Base-by-base conservation (phyloP, 192 early-diverging fungal genomes). In the Gonapodya prolifera region DNA sequence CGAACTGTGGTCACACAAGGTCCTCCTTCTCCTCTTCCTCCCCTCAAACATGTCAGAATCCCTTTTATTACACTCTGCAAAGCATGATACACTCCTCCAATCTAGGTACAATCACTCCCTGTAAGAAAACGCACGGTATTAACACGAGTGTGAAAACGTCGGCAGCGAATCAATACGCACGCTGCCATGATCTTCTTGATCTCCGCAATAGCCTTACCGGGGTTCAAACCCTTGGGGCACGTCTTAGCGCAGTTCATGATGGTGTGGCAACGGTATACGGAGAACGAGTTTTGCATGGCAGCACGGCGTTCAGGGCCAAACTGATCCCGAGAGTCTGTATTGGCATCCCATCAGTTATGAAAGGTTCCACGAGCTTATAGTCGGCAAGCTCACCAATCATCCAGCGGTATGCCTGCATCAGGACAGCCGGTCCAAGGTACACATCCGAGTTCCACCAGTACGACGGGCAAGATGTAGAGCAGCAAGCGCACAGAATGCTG, bases 371-470 rank as follows among this genome's bases (percentile, higher is more conserved):
- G n/a, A n/a, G n/a, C n/a, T n/a, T n/a, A n/a, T n/a, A 23, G 45
- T 61, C 23, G 8, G 45, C 45, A 61, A 61, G 23, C 45, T 61
- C 45, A 61, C 45, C 45, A 61, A 61, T 61, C 93, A 98, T 98
- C 96, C 96, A 98, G 82, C 96, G 93, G 88, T 98, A 98, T 73
- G 95, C 94, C 88, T 97, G 95, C 89, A 98, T 91, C 75, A 98
- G 88, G 23, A 98, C 92, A 35, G 96, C 94, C 28, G 96, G 96
- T 74, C 96, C 96, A 30, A 98, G 89, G 83, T 98, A 98, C 36
- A 89, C 91, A 35, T 94, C 92, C 75, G 75, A 78, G 75, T 78
- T 90, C 94, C 96, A 98, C 94, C 95, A 98, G 89, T 98, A 96
- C 79, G 90, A 92, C 33, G 94, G 94, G 87, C 96, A 98, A 28